These are phyloP conservation scores for Scheffersomyces ergatensis DNA, from an alignment of 805 yeast species.

Conservation along the genomic window DNA sequence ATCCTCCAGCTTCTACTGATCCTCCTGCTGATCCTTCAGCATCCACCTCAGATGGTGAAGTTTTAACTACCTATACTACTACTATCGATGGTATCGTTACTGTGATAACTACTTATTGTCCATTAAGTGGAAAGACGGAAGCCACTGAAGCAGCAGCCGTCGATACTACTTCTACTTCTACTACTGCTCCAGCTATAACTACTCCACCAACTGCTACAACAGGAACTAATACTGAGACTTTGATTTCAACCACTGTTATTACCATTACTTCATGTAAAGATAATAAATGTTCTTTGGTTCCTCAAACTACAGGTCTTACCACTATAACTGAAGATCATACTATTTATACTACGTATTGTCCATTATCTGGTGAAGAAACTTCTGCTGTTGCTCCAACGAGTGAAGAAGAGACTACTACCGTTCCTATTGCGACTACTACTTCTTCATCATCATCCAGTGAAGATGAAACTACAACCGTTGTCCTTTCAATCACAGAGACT, in stretches of 20 bases:
- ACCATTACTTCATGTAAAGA: slow-evolving; percentile 39
- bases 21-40: not conserved
- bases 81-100: slow-evolving; percentile 39
- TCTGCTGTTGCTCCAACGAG: slow-evolving; percentile 7
- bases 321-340: slow-evolving; percentile 17
- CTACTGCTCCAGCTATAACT: too few relatives aligned
- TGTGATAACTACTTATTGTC: slow-evolving; percentile 36
- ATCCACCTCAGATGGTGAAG: not conserved
- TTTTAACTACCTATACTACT: slow-evolving; percentile 30
- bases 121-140: slow-evolving; percentile 10
- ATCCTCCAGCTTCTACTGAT: not conserved
- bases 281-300: slow-evolving; percentile 23
- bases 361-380: slow-evolving; percentile 7
- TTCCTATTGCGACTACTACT: not conserved
- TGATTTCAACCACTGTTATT: slow-evolving; percentile 21
- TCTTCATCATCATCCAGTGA: slow-evolving; percentile 5
- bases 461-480: not conserved
- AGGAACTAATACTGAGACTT: slow-evolving; percentile 13
- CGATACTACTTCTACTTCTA: slow-evolving; percentile 5
- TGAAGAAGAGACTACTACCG: slow-evolving; percentile 1
- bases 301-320: slow-evolving; percentile 33
- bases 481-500: not conserved
- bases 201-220: slow-evolving; percentile 4
- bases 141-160: slow-evolving; percentile 7
- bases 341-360: slow-evolving; percentile 20